Evolutionary conservation across 2,329 filamentous ascomycete genomes (phyloP).

Genomic region (Purpureocillium lavendulum): DNA sequence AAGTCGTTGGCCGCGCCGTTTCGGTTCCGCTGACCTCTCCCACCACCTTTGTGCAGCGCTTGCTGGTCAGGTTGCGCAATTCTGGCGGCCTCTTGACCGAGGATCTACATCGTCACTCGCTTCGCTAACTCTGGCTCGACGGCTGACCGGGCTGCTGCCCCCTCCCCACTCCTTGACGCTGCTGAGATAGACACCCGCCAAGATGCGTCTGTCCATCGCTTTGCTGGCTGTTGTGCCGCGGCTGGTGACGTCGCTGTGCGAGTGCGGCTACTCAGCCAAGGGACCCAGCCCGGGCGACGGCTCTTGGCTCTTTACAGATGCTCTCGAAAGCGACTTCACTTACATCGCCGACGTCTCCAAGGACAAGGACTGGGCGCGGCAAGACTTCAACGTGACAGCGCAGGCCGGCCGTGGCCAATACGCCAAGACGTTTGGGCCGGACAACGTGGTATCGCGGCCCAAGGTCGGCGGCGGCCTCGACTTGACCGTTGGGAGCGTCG

Average conservation of each 20-base stretch:
- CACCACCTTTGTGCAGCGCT: too few species aligned
- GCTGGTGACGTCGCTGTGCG: constrained; percentile 41
- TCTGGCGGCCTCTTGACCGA: too few species aligned
- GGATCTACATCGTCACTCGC: too few species aligned
- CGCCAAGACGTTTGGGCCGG: constrained; percentile 52
- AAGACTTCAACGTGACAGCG: constrained; percentile 58
- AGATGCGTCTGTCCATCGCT: background rate
- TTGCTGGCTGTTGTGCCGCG: constrained; percentile 8
- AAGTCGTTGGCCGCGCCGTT: too few species aligned
- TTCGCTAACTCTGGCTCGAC: too few species aligned
- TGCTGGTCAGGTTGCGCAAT: too few species aligned
- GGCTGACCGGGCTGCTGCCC: background rate
- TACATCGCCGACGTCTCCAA: constrained; percentile 38
- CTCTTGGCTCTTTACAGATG: constrained; percentile 54
- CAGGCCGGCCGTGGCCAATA: constrained; percentile 51
- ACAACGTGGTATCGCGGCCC: constrained; percentile 49
- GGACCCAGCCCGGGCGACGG: constrained; percentile 26
- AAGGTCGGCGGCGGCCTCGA: constrained; percentile 44
- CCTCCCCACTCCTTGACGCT: too few species aligned
- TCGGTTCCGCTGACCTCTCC: too few species aligned
- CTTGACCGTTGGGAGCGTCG: constrained; percentile 42
- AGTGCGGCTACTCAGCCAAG: constrained; percentile 62
- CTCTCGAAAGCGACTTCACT: constrained; percentile 65
- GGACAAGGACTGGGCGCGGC: constrained; percentile 55
- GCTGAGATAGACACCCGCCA: too few species aligned